Evolutionary conservation across 2,329 filamentous ascomycete species (phyloP), one percentile per base, ranked within the genome.

Genomic region (Camillea tinctor): DNA sequence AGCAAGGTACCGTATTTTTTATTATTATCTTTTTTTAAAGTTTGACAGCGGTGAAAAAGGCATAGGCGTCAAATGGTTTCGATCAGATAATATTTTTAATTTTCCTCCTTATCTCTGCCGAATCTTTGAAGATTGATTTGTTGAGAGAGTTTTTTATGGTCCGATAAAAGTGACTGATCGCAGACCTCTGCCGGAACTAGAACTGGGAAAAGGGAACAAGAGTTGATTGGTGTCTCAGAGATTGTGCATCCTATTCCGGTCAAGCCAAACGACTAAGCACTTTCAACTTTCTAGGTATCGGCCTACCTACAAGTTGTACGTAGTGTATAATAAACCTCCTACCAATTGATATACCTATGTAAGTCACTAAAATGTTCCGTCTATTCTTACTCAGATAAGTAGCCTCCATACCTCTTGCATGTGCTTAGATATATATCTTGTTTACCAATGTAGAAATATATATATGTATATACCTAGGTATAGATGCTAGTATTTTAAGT

Each of bases 81-180:
- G 55, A 60, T 61, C 57, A 63, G 23, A 54, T 52, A 21, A 49
- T n/a, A n/a, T n/a, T 53, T 30, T 17, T 21, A 40, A 21, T 53
- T 53, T 24, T 50, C 49, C 57, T 56, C 51, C 65, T 67, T 67
- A 67, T 67, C 65, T 60, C 60, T 23, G 30, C 20, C 48, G 21
- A 26, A 57, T 53, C 26, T 53, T 53, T 53, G 55, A 57, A 49
- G 26, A 55, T 36, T 53, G 26, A 21, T 58, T 58, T 61, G 36
- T 44, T n/a, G 36, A 15, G 36, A 44, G 36, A 7, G 4, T 44
- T 17, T 44, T 17, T 44, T 44, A 44, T 44, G 36, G 36, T n/a
- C 36, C n/a, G 36, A 44, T 44, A 44, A 30, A n/a, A 44, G 36
- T 44, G 36, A 44, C 36, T 44, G 36, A 44, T 44, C 36, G 36